Percentiles rank a stretch among this genome's conserved stretches.
Conservation (phyloP, 768 basidiomycete genomes). For the Tulasnella sp. region DNA sequence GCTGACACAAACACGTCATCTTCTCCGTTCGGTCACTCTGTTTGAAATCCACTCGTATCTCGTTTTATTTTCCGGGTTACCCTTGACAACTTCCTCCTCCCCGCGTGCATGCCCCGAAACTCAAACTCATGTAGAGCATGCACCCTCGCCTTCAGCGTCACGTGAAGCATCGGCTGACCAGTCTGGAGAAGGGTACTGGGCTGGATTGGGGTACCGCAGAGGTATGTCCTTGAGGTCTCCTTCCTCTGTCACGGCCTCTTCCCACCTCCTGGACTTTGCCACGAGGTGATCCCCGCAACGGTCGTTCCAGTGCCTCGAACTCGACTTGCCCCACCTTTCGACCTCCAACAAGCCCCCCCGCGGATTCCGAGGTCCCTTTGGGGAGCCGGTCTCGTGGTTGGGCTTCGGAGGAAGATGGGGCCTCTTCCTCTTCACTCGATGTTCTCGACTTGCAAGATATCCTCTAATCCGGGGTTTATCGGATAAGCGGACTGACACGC, state of each 20-base stretch:
- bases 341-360: background rate
- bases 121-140: conserved; percentile 46
- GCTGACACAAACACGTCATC: background rate
- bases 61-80: background rate
- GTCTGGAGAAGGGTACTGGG: conserved; percentile 58
- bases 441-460: background rate
- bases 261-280: background rate
- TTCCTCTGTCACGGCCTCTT: background rate
- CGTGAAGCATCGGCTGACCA: conserved; percentile 65
- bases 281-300: background rate
- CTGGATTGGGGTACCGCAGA: conserved; percentile 90
- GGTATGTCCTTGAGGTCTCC: conserved; percentile 34
- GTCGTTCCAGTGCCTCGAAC: background rate
- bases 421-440: background rate
- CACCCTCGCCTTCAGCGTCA: conserved; percentile 73
- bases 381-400: background rate
- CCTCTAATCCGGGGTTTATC: background rate
- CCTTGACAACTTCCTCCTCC: background rate
- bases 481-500: background rate
- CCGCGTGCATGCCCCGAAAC: background rate
- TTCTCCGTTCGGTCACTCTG: background rate
- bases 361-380: background rate
- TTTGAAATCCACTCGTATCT: background rate
- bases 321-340: background rate
- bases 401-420: background rate